phyloP scores from a whole-genome alignment of 2,329 filamentous ascomycete species.

The Alternaria sp. region DNA sequence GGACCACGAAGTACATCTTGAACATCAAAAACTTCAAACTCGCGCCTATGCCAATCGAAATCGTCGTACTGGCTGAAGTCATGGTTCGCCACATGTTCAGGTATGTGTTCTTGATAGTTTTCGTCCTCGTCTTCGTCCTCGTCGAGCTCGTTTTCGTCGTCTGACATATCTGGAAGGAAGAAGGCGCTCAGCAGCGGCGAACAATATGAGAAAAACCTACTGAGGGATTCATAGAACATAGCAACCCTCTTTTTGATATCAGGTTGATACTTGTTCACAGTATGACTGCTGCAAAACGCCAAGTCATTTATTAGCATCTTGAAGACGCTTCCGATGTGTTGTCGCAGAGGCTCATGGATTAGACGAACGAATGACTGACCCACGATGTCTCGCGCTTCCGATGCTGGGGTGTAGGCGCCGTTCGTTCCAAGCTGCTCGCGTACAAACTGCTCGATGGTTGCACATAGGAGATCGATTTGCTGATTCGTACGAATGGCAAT shows the following conservation, averaged over 20 bases:
- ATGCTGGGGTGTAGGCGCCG: neutral
- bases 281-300: neutral
- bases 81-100: neutral
- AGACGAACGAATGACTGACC: neutral
- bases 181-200: neutral
- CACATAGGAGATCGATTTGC: neutral
- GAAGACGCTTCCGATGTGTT: neutral
- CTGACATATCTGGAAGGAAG: neutral
- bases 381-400: neutral
- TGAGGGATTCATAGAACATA: neutral
- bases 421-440: neutral
- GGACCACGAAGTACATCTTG: slow-evolving; percentile 8
- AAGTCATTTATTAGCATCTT: neutral
- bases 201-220: neutral
- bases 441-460: neutral
- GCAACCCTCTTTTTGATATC: neutral
- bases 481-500: neutral
- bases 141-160: neutral
- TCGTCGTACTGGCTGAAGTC: neutral
- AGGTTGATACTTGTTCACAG: neutral
- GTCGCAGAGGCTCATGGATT: neutral
- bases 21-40: neutral
- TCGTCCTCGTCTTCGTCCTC: neutral
- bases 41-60: neutral
- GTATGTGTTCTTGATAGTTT: neutral